phyloP scores from a whole-genome alignment of 164 flowering plant species.

The Pachysandra terminalis region DNA sequence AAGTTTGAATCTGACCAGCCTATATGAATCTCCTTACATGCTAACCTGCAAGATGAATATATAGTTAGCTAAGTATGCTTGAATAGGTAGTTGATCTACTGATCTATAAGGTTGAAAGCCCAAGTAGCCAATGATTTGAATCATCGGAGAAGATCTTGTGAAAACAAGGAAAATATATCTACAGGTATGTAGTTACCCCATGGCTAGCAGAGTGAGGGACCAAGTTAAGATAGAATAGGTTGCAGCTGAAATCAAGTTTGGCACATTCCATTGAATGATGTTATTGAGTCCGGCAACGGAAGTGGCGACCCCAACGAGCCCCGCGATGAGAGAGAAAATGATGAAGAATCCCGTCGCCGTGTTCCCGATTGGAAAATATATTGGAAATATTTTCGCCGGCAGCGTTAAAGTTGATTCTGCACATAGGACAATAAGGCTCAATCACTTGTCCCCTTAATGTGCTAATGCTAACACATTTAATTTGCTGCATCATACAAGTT shows the following conservation, averaged over 20 bases:
- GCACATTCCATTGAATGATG: slow-evolving; percentile 33
- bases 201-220: slow-evolving; percentile 78
- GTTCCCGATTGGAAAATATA: slow-evolving; percentile 79
- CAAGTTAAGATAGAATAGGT: slow-evolving; percentile 47
- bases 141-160: too few species aligned
- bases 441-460: too few species aligned
- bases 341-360: slow-evolving; percentile 81
- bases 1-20: slow-evolving; percentile 55
- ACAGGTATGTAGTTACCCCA: slow-evolving; percentile 58
- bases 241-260: slow-evolving; percentile 59
- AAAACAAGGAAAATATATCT: too few species aligned
- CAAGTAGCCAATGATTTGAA: too few species aligned
- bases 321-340: slow-evolving; percentile 64
- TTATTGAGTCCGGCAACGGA: slow-evolving; percentile 56
- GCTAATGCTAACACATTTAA: too few species aligned
- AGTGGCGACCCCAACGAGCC: slow-evolving; percentile 69
- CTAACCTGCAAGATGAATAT: slow-evolving; percentile 52
- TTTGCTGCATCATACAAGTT: too few species aligned
- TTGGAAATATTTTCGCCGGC: slow-evolving; percentile 67
- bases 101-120: background rate
- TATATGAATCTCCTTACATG: slow-evolving; percentile 74
- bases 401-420: slow-evolving; percentile 47
- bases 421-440: background rate
- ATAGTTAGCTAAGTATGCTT: background rate
- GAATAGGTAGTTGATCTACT: background rate